phyloP scores from a whole-genome alignment of 2,329 filamentous ascomycete genomes.

The Fusarium pseudoanthophilum region DNA sequence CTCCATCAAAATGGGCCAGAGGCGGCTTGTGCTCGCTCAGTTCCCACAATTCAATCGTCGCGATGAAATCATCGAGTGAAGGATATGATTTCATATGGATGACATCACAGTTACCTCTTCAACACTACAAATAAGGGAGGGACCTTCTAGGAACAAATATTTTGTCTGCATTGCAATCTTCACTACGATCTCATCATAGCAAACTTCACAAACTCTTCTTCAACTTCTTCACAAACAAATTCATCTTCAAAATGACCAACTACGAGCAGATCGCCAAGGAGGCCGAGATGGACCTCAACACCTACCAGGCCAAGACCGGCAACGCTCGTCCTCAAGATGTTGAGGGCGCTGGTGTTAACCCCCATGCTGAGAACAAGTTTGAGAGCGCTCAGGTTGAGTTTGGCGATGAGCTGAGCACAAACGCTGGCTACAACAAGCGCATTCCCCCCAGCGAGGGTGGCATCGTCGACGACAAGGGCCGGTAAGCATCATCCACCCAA shows the following conservation, averaged over 20 bases:
- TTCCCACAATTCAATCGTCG: constrained; percentile 33
- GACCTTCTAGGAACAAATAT: neutral
- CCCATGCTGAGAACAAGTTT: constrained; percentile 56
- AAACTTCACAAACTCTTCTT: neutral
- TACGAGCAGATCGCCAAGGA: constrained; percentile 57
- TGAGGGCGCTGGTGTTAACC: constrained; percentile 57
- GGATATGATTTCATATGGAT: constrained; percentile 43
- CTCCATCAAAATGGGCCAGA: neutral
- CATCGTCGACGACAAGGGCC: constrained; percentile 55
- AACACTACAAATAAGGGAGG: constrained; percentile 25
- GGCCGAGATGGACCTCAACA: constrained; percentile 61
- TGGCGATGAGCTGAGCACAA: constrained; percentile 58
- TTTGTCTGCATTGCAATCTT: neutral
- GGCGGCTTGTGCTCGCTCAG: constrained; percentile 1
- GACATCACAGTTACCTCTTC: constrained; percentile 31
- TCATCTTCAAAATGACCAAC: constrained; percentile 43
- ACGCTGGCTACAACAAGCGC: constrained; percentile 57
- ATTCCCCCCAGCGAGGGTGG: constrained; percentile 60
- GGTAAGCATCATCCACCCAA: constrained; percentile 47
- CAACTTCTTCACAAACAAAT: neutral
- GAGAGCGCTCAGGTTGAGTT: constrained; percentile 47
- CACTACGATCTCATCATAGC: neutral
- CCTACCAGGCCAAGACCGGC: constrained; percentile 60
- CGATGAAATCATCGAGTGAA: constrained; percentile 42
- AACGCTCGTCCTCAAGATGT: constrained; percentile 51